Base-by-base conservation (phyloP, 495 filamentous ascomycete species). In the Mytilinidion resinicola region DNA sequence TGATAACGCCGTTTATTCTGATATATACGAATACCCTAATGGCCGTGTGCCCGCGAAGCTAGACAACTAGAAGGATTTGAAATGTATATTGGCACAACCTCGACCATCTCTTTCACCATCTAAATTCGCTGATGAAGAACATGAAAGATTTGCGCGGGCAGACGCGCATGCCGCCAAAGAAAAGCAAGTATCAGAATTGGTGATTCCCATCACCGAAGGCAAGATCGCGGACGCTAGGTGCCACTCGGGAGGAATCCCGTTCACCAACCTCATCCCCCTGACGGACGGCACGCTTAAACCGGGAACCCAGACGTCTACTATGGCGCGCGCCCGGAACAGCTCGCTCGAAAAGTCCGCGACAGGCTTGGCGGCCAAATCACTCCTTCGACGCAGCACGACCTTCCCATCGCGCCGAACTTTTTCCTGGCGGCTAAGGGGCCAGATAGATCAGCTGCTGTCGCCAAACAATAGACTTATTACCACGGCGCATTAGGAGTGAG, bases 401-500 rank as follows among this genome's bases (percentile, higher is more conserved):
- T 64, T 42, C 77, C 72, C 1, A 64, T 73, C 7, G 67, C 64
- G n/a, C n/a, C n/a, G n/a, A n/a, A n/a, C n/a, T n/a, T n/a, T n/a
- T n/a, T n/a, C n/a, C n/a, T n/a, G n/a, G n/a, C n/a, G n/a, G n/a
- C n/a, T n/a, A n/a, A n/a, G n/a, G n/a, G n/a, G n/a, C n/a, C n/a
- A n/a, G n/a, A 53, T 41, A 75, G 75, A 17, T 47, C 51, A 15
- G 12, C 60, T 8, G 64, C 51, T 14, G 74, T 75, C 15, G 67
- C 63, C 49, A 35, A n/a, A 56, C 65, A 69, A 30, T 74, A 79
- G 55, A 73, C 72, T 36, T 66, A 53, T 39, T 69, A 74, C 59
- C 60, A 75, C 56, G 76, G 78, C 15, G 77, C 76, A 9, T 48
- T 74, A 15, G 76, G 76, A 14, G 74, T 72, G 33, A 72, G 74